Evolutionary conservation across 768 basidiomycete species (phyloP), one percentile per base, ranked within the genome.

Genomic region (Boletales sp.): DNA sequence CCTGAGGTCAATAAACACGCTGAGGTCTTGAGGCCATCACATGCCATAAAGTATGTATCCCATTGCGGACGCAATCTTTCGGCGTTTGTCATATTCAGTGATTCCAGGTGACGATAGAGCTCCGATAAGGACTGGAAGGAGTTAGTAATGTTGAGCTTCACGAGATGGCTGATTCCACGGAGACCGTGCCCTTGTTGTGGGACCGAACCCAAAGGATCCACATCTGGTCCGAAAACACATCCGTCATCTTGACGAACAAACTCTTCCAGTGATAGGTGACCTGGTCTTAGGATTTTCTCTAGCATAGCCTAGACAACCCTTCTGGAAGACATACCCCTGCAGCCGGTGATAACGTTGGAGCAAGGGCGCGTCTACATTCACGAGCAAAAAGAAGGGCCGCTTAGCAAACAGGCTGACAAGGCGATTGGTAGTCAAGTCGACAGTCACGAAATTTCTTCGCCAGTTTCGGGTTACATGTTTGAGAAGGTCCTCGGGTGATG

Each of bases 31-130:
- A 34, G 34, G 34, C 12, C 32, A 39, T 40, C 21, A 49, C 77
- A 51, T 51, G 87, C 92, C 95, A 98, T 98, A 67, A 98, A 98
- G 69, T 98, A 98, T 0, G 85, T 82, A 65, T 98, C 95, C 95
- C 95, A 98, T 14, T 80, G 78, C 3, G 95, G 95, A 41, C 95
- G 76, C 28, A 96, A 69, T 48, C 90, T 81, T 58, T 89, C 84
- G 2, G 78, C 70, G 61, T 94, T 78, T 32, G 84, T 61, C 8
- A 97, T 67, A 63, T 94, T 74, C 36, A 95, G 57, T 2, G 70
- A 62, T 51, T 88, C 84, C 10, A 98, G 71, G 61, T 94, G 74
- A 12, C 62, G 55, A 58, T 84, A 71, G 1, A 97, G 70, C 5
- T 72, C 72, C n/a, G 70, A 51, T 14, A 86, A 50, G 30, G 74